phyloP scores from a whole-genome alignment of 345 rosid species.

The Rhizophora mangle region DNA sequence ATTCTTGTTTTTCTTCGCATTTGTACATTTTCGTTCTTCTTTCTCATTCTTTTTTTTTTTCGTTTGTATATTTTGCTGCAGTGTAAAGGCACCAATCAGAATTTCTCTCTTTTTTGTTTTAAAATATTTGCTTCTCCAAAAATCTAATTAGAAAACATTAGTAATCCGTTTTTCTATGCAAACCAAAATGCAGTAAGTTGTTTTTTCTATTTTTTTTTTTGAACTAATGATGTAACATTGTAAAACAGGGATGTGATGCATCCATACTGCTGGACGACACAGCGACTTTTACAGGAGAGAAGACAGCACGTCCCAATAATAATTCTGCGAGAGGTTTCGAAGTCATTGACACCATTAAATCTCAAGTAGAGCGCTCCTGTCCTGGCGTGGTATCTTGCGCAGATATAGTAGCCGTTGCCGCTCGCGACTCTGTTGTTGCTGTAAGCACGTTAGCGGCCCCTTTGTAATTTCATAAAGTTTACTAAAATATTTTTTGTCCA shows the following conservation, averaged over 20 bases:
- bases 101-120: not conserved
- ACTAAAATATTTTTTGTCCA: not conserved
- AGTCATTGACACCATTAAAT: slow-evolving; percentile 44
- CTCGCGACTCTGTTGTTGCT: slow-evolving; percentile 46
- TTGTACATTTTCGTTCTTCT: not conserved
- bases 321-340: slow-evolving; percentile 45
- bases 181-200: too few species aligned
- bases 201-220: too few species aligned
- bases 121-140: not conserved
- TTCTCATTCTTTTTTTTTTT: not conserved
- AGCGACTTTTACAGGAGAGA: slow-evolving; percentile 39
- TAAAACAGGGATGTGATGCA: slow-evolving; percentile 48
- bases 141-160: too few species aligned
- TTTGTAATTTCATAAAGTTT: not conserved
- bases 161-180: too few species aligned
- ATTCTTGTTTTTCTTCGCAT: not conserved
- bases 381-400: slow-evolving; percentile 48
- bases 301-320: slow-evolving; percentile 34
- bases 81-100: not conserved
- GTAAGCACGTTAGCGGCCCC: slow-evolving; percentile 24
- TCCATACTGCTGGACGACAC: slow-evolving; percentile 47
- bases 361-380: slow-evolving; percentile 37
- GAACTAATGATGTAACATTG: not conserved
- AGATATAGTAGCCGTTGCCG: slow-evolving; percentile 50
- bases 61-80: too few species aligned